Conservation (phyloP, 805 yeast genomes). For the Saturnispora diversa region DNA sequence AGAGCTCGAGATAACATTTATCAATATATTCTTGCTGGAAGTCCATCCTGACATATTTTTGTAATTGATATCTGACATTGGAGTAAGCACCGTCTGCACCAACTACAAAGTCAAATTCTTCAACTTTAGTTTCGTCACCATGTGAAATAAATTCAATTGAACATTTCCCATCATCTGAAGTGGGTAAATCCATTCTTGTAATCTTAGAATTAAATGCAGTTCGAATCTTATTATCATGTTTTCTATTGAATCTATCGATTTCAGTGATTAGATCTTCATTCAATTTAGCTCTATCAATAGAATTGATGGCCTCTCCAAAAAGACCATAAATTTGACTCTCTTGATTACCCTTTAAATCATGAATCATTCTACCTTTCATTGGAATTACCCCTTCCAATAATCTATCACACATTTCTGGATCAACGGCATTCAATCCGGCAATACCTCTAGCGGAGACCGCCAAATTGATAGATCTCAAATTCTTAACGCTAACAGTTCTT, state of each 20-base stretch:
- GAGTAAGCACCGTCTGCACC: conserved; percentile 89
- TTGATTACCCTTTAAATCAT: conserved; percentile 53
- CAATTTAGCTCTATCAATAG: conserved; percentile 68
- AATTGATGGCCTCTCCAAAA: conserved; percentile 75
- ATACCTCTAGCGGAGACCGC: conserved; percentile 87
- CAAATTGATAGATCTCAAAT: conserved; percentile 66
- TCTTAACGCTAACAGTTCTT: conserved; percentile 26
- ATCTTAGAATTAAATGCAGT: conserved; percentile 53
- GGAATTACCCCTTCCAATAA: conserved; percentile 63
- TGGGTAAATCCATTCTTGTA: conserved; percentile 27
- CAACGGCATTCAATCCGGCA: conserved; percentile 56
- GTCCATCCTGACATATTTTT: conserved; percentile 59
- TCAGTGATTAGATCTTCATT: conserved; percentile 62
- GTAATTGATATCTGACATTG: conserved; percentile 59
- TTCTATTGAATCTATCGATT: conserved; percentile 37
- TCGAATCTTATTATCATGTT: conserved; percentile 27
- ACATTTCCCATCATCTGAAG: conserved; percentile 9
- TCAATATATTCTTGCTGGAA: conserved; percentile 71
- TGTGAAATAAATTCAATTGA: not conserved
- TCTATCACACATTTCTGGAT: conserved; percentile 45
- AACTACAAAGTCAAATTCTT: conserved; percentile 49
- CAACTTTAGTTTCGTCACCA: not conserved
- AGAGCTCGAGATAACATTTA: conserved; percentile 73
- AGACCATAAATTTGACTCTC: conserved; percentile 71
- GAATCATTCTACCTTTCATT: conserved; percentile 88